Conservation (phyloP, 768 basidiomycete species). For the Candolleomyces efflorescens region DNA sequence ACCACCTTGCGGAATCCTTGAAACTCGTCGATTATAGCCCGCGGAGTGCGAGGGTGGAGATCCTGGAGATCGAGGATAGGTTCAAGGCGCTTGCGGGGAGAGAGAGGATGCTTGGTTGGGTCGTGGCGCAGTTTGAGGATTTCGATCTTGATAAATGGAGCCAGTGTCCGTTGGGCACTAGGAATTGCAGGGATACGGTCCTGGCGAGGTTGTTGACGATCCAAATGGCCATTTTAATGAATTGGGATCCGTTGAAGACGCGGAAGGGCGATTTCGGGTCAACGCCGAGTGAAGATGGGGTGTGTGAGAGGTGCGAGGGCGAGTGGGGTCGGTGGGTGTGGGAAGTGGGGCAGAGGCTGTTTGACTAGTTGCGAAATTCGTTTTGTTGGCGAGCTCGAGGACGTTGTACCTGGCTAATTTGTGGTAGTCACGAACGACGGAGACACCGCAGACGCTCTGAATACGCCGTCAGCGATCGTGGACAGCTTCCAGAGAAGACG, state of each 20-base stretch:
- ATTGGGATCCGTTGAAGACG: conserved; percentile 2
- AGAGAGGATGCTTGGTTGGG: conserved; percentile 2
- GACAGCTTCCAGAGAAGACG: conserved; percentile 8
- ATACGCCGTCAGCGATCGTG: background rate
- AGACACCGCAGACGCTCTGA: conserved; percentile 73
- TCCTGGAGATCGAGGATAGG: background rate
- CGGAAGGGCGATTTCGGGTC: background rate
- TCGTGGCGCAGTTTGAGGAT: background rate
- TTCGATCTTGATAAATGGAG: background rate
- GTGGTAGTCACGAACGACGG: conserved; percentile 72
- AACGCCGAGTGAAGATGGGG: background rate
- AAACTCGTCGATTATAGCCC: background rate
- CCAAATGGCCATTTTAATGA: background rate
- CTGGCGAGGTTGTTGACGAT: background rate
- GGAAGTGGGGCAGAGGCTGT: background rate
- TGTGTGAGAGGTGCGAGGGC: background rate
- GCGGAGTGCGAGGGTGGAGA: background rate
- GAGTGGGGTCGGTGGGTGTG: background rate
- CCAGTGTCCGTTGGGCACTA: background rate
- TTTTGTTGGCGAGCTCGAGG: conserved; percentile 61
- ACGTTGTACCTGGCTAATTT: conserved; percentile 74
- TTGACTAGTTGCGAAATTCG: conserved; percentile 16
- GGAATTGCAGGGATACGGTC: background rate
- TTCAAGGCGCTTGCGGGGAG: conserved; percentile 3
- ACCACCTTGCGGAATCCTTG: background rate